A percentile compares a stretch with the other conserved stretches of the same genome.
Conservation (phyloP, 1,284 basidiomycete species). For the Amylostereum chailletii region DNA sequence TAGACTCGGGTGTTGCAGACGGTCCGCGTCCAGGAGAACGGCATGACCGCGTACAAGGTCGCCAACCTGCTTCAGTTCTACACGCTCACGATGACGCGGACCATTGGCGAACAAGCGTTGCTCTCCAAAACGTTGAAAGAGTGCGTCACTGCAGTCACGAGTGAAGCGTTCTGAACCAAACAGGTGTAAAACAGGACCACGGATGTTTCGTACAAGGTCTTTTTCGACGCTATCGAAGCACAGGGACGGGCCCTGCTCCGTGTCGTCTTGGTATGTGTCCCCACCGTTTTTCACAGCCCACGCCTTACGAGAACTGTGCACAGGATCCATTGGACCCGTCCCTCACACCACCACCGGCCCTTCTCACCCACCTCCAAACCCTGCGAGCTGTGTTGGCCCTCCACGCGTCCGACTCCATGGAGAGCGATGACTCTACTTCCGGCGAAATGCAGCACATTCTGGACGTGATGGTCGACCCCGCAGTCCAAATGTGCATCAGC, state of each 20-base stretch:
- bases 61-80: slow-evolving; percentile 95
- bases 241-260: slow-evolving; percentile 73
- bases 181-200: slow-evolving; percentile 50
- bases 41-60: slow-evolving; percentile 86
- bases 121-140: slow-evolving; percentile 76
- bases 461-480: slow-evolving; percentile 78
- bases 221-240: slow-evolving; percentile 78
- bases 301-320: slow-evolving; percentile 3
- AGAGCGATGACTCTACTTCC: slow-evolving; percentile 39
- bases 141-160: slow-evolving; percentile 33
- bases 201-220: slow-evolving; percentile 71
- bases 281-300: not conserved
- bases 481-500: slow-evolving; percentile 65
- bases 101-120: slow-evolving; percentile 76
- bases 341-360: slow-evolving; percentile 66
- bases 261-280: slow-evolving; percentile 52
- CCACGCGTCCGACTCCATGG: slow-evolving; percentile 69
- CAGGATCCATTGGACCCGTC: slow-evolving; percentile 72
- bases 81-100: slow-evolving; percentile 84
- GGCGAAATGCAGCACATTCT: slow-evolving; percentile 62
- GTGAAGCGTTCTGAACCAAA: not conserved
- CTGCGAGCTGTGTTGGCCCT: slow-evolving; percentile 84
- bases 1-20: slow-evolving; percentile 88
- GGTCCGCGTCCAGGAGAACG: slow-evolving; percentile 85
- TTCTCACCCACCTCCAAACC: slow-evolving; percentile 77